These are phyloP conservation scores for Botrytis sinoallii DNA, from an alignment of 2,329 filamentous ascomycete species.

Conservation along the genomic window DNA sequence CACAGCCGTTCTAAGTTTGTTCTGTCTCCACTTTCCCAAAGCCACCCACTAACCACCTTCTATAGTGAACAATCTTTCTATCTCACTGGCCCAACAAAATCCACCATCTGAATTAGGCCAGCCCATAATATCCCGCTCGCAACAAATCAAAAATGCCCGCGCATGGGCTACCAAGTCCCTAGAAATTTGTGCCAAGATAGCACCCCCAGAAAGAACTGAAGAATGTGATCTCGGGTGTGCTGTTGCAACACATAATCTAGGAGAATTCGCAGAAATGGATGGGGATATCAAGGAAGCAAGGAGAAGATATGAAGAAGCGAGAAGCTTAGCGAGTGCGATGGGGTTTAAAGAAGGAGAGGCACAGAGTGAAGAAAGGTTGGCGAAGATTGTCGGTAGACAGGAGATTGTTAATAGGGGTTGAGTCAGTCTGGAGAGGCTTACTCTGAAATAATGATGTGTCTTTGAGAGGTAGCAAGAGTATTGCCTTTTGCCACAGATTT, in stretches of 20 bases:
- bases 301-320: slow-evolving; percentile 66
- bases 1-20: slow-evolving; percentile 70
- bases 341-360: slow-evolving; percentile 50
- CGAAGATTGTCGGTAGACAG: slow-evolving; percentile 24
- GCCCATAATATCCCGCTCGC: slow-evolving; percentile 51
- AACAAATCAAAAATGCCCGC: slow-evolving; percentile 65
- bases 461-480: neutral
- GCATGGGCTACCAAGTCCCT: slow-evolving; percentile 80
- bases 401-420: slow-evolving; percentile 1
- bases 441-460: neutral
- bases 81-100: slow-evolving; percentile 58
- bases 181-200: slow-evolving; percentile 61
- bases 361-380: slow-evolving; percentile 53
- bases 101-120: slow-evolving; percentile 39
- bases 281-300: slow-evolving; percentile 63
- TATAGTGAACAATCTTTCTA: slow-evolving; percentile 77
- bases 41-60: slow-evolving; percentile 14
- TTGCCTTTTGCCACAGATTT: neutral
- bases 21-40: slow-evolving; percentile 23
- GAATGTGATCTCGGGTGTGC: slow-evolving; percentile 85
- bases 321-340: slow-evolving; percentile 55
- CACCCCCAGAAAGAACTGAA: slow-evolving; percentile 62
- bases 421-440: neutral
- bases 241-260: slow-evolving; percentile 81
- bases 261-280: slow-evolving; percentile 75